Percentiles rank a stretch among this genome's conserved stretches.
phyloP scores from a whole-genome alignment of 176 grass and related monocot species.

The Saccharum officinarum region DNA sequence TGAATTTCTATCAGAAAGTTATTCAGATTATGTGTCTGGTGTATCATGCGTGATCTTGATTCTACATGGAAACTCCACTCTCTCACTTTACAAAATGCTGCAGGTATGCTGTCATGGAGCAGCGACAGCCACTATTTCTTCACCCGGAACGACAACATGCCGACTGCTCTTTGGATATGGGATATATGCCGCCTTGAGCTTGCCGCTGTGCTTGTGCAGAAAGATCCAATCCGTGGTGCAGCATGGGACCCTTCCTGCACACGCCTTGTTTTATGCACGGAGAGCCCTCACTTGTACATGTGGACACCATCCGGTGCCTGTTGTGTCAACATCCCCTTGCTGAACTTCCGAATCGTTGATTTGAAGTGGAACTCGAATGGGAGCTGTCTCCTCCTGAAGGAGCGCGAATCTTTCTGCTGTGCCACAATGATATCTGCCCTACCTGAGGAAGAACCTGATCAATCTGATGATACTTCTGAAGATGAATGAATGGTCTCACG shows the following conservation, averaged over 20 bases:
- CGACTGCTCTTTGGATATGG: constrained; percentile 93
- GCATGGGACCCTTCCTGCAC: constrained; percentile 82
- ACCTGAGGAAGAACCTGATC: constrained; percentile 49
- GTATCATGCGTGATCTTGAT: not conserved
- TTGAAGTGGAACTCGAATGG: constrained; percentile 90
- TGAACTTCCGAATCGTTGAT: constrained; percentile 64
- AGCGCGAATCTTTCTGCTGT: constrained; percentile 81
- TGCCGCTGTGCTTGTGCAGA: constrained; percentile 83
- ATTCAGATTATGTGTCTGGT: not conserved
- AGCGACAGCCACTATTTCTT: constrained; percentile 82
- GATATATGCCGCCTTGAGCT: constrained; percentile 90
- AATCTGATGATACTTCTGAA: constrained; percentile 52
- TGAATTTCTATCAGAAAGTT: constrained; percentile 8
- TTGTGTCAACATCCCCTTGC: constrained; percentile 76
- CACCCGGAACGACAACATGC: constrained; percentile 93
- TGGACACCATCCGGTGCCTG: constrained; percentile 72
- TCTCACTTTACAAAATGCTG: constrained; percentile 14
- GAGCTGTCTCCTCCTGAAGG: constrained; percentile 80
- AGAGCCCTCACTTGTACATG: constrained; percentile 81
- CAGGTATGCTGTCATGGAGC: constrained; percentile 92
- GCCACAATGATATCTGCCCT: constrained; percentile 60
- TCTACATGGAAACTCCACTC: not conserved
- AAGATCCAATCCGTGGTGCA: constrained; percentile 81
- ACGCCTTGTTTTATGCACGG: constrained; percentile 70
- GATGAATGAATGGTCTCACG: constrained; percentile 59